Percentiles rank a stretch among this genome's conserved stretches.
These are phyloP conservation scores for Nepenthes mirabilis DNA, from an alignment of 148 eudicot genomes.

Conservation along the genomic window DNA sequence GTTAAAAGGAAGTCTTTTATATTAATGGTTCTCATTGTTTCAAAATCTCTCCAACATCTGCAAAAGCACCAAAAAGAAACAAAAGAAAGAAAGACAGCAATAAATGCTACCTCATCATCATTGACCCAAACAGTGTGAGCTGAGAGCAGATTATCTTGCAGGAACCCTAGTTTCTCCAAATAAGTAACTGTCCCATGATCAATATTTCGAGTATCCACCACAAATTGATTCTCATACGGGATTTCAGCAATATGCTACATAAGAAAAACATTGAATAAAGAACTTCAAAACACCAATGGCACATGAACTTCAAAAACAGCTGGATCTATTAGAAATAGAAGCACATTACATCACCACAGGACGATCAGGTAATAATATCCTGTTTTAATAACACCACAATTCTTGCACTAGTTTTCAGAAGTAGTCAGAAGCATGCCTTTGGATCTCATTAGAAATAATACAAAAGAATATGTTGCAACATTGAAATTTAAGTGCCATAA, in stretches of 20 bases:
- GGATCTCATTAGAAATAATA: too few species aligned
- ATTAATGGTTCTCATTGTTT: too few species aligned
- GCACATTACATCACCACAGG: neutral
- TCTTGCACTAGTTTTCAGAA: too few species aligned
- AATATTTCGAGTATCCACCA: conserved; percentile 42
- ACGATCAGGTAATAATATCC: too few species aligned
- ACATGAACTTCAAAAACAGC: neutral
- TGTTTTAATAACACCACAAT: too few species aligned
- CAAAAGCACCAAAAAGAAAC: neutral
- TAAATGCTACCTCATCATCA: conserved; percentile 50
- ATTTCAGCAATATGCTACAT: conserved; percentile 90
- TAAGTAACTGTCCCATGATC: conserved; percentile 82
- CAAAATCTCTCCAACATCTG: neutral
- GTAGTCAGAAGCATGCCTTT: too few species aligned
- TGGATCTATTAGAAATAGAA: neutral
- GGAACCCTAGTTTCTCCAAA: conserved; percentile 55
- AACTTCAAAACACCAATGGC: neutral
- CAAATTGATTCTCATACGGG: conserved; percentile 70
- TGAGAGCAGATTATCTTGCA: conserved; percentile 66
- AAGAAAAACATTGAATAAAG: neutral
- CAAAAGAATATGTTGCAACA: too few species aligned
- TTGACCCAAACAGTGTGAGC: conserved; percentile 93
- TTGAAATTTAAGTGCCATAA: too few species aligned
- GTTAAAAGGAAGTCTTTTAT: neutral
- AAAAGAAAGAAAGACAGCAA: neutral